Evolutionary conservation across 2,329 filamentous ascomycete genomes (phyloP), one percentile per base, ranked within the genome.

Genomic region (Alternaria solani): DNA sequence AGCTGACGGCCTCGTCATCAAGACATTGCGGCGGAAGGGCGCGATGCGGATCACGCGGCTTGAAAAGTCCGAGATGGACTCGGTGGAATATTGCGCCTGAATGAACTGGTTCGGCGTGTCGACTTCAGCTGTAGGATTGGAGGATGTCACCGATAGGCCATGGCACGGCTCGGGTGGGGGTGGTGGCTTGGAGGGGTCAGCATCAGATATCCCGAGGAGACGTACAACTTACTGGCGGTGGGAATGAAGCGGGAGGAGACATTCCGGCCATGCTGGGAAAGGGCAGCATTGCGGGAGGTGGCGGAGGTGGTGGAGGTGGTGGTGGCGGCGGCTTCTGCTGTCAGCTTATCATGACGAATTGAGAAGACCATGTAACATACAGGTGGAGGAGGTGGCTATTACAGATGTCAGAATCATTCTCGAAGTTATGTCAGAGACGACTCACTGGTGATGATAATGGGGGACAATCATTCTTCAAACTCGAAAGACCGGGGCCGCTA

Each of bases 21-120:
- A 64, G 2, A 71, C 65, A 39, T 70, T 71, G 26, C 74, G 72
- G n/a, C 62, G 63, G 53, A 71, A 74, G 0, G 73, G 68, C 3
- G 32, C 51, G n/a, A 75, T 61, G 0, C 70, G 63, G 2, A 75
- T 48, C 0, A 74, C 26, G 4, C 55, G 63, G 26, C 56, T 70
- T 5, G 47, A 47, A 20, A 51, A 43, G 6, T 72, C 62, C 7
- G 57, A 42, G 4, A 61, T 26, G 9, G 64, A 61, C 18, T 71
- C 66, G 4, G 58, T 67, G 0, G 65, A 59, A 51, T 76, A 76
- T 7, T 62, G 67, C 0, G 57, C 47, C 9, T 66, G 67, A 2
- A 75, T 69, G 3, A 77, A 59, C 1, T 66, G 56, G 2, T 61
- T 56, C 6, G 69, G 65, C 2, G 52, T 65, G 1, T 59, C 62